A percentile compares a stretch with the other conserved stretches of the same genome.
Evolutionary conservation across 148 eudicot species (phyloP).

Genomic region (Camellia granthamiana): DNA sequence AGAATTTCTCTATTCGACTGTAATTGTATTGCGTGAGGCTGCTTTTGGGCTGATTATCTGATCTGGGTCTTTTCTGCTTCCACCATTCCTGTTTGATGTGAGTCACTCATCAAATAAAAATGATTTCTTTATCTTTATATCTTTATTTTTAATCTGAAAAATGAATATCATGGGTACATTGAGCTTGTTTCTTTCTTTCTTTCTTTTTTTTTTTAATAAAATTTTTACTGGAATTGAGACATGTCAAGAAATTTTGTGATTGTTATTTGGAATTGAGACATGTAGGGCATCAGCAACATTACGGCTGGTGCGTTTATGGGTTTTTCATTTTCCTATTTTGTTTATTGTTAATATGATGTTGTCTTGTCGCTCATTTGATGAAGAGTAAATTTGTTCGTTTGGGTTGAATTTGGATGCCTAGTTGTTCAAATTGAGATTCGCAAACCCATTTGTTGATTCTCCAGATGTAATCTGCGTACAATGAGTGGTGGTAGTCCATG

Average conservation of each 20-base stretch:
- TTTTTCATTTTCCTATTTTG: not conserved
- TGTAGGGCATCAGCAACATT: not conserved
- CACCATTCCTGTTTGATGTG: constrained; percentile 27
- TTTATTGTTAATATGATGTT: not conserved
- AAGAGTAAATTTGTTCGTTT: not conserved
- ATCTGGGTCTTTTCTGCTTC: constrained; percentile 20
- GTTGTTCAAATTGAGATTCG: not conserved
- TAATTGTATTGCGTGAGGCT: constrained; percentile 8
- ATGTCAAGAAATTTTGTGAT: not conserved
- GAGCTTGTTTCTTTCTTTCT: constrained; percentile 20
- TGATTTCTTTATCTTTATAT: not conserved
- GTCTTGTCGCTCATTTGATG: not conserved
- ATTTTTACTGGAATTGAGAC: not conserved
- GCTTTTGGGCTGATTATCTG: constrained; percentile 20
- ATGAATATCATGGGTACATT: constrained; percentile 17
- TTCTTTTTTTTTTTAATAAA: not conserved
- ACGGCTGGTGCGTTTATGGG: constrained; percentile 16
- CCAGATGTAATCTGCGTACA: not conserved
- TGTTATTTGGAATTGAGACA: no score
- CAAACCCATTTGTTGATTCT: not conserved
- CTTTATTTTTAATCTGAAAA: constrained; percentile 15
- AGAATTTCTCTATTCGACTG: constrained; percentile 15
- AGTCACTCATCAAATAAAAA: constrained; percentile 20
- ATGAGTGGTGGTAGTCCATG: not conserved
- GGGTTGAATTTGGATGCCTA: not conserved